A percentile compares a stretch with the other conserved stretches of the same genome.
Evolutionary conservation across 2,329 filamentous ascomycete species (phyloP).

Genomic region (Thermomyces lanuginosus): DNA sequence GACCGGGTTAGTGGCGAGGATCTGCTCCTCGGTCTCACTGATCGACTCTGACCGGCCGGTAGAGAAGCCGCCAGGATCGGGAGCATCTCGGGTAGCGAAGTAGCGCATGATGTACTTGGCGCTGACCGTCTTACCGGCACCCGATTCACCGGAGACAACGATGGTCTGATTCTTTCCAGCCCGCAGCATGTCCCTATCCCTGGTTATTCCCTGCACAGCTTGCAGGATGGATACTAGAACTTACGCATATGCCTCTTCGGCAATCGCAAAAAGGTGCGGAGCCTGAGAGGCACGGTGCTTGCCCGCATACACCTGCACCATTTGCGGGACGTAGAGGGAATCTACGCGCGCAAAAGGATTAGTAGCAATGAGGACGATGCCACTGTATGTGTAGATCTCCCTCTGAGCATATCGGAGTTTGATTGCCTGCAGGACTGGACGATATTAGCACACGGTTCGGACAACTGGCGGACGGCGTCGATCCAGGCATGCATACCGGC

Average conservation of each 20-base stretch:
- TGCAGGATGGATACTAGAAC: constrained; percentile 15
- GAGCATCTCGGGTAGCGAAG: constrained; percentile 91
- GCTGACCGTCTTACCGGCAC: constrained; percentile 96
- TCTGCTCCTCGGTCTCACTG: constrained; percentile 97
- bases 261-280: constrained; percentile 95
- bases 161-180: constrained; percentile 95
- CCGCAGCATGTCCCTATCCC: constrained; percentile 74
- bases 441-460: constrained; percentile 11
- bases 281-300: constrained; percentile 94
- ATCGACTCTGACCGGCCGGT: constrained; percentile 66
- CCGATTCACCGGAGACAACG: constrained; percentile 97
- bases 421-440: constrained; percentile 82
- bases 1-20: constrained; percentile 93
- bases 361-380: constrained; percentile 94
- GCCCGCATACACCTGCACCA: constrained; percentile 99
- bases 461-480: too few relatives aligned
- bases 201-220: constrained; percentile 18
- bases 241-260: constrained; percentile 95
- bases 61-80: constrained; percentile 60
- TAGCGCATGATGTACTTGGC: constrained; percentile 99
- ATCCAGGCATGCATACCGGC: constrained; percentile 48
- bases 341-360: constrained; percentile 97
- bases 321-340: constrained; percentile 93
- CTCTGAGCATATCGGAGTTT: constrained; percentile 93
- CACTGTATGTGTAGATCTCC: constrained; percentile 98